Conservation (phyloP, 2,329 filamentous ascomycete genomes). For the Colletotrichum euphorbiae region DNA sequence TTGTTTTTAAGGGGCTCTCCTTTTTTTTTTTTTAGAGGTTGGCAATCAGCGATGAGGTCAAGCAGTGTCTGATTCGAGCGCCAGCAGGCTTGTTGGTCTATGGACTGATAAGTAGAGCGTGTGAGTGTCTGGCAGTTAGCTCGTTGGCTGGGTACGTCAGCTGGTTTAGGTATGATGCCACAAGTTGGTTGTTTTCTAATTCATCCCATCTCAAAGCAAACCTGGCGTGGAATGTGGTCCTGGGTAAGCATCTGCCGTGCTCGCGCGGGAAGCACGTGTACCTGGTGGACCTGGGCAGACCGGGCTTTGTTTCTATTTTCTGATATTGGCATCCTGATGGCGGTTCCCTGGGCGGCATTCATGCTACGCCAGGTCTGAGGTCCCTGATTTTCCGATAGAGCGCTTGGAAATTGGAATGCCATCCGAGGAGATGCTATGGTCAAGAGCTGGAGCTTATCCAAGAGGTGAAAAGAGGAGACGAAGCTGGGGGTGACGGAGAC, state of each 20-base stretch:
- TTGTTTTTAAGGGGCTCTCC: constrained; percentile 28
- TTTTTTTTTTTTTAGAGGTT: background rate
- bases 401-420: no score
- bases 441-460: background rate
- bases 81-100: background rate
- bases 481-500: constrained; percentile 1
- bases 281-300: constrained; percentile 16
- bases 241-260: constrained; percentile 2
- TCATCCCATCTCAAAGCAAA: constrained; percentile 20
- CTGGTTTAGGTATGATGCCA: background rate
- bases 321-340: background rate
- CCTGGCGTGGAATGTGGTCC: background rate
- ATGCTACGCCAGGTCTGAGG: background rate
- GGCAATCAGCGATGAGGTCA: constrained; percentile 17
- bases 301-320: constrained; percentile 18
- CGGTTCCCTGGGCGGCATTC: background rate
- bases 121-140: background rate
- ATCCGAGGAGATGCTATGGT: background rate
- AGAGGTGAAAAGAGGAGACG: constrained; percentile 6
- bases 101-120: background rate
- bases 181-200: background rate
- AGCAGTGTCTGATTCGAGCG: background rate
- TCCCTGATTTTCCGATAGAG: background rate
- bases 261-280: constrained; percentile 23
- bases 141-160: no score